These are phyloP conservation scores for Jatropha curcas DNA, from an alignment of 345 rosid genomes.

Conservation along the genomic window DNA sequence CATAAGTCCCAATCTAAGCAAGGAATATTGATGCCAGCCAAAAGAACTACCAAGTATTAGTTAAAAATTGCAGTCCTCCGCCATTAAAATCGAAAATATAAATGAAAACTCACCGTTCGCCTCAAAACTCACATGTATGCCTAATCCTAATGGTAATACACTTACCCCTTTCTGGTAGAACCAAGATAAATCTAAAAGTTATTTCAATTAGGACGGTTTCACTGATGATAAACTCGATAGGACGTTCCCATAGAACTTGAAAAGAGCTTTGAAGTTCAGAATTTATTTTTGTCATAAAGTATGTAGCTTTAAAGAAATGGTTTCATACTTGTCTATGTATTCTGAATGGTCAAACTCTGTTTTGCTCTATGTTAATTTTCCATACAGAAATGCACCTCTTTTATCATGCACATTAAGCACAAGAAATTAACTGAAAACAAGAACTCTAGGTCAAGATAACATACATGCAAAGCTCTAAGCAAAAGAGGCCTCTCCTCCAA, in stretches of 20 bases:
- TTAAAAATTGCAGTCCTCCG: background rate
- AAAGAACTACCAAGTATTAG: background rate
- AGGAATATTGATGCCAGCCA: background rate
- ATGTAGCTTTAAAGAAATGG: background rate
- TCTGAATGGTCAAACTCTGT: background rate
- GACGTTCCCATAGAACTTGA: too few relatives aligned
- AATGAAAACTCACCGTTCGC: background rate
- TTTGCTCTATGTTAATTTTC: background rate
- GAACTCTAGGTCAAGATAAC: conserved; percentile 20
- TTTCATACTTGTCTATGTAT: background rate
- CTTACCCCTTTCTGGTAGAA: background rate
- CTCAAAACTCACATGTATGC: background rate
- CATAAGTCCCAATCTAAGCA: background rate
- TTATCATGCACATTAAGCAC: background rate
- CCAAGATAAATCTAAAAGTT: background rate
- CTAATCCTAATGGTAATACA: background rate
- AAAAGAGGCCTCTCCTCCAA: conserved; percentile 70
- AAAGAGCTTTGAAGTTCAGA: too few relatives aligned
- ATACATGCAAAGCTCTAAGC: conserved; percentile 89
- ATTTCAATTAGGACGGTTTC: too few relatives aligned
- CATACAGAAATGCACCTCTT: background rate
- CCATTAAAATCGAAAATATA: background rate
- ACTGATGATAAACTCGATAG: too few relatives aligned
- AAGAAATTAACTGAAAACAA: background rate
- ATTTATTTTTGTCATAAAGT: background rate